Conservation (phyloP, 2,329 filamentous ascomycete species). For the Clonostachys solani region DNA sequence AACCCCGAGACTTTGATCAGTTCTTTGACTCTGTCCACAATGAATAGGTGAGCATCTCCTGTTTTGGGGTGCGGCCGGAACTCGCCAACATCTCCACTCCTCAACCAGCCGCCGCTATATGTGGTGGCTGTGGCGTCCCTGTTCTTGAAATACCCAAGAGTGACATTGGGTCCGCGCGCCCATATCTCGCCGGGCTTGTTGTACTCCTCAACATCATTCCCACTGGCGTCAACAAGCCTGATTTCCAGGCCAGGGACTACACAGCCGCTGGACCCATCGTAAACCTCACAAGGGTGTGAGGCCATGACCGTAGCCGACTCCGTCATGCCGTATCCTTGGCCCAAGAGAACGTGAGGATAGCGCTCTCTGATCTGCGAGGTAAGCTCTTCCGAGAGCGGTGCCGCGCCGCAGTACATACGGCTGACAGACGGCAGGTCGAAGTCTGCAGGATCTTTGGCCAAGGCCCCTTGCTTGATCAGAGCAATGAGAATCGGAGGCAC, state of each 20-base stretch:
- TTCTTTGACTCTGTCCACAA: conserved; percentile 77
- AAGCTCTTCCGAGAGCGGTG: conserved; percentile 1
- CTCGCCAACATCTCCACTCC: conserved; percentile 66
- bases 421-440: background rate
- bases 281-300: conserved; percentile 1
- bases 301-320: conserved; percentile 2
- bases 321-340: conserved; percentile 4
- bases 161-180: conserved; percentile 67
- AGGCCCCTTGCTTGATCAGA: conserved; percentile 68
- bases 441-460: conserved; percentile 31
- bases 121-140: conserved; percentile 52
- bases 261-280: conserved; percentile 3
- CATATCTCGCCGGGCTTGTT: conserved; percentile 55
- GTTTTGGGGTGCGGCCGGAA: conserved; percentile 55
- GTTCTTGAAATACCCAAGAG: conserved; percentile 57
- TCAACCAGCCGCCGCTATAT: conserved; percentile 61
- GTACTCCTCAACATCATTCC: conserved; percentile 24
- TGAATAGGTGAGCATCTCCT: conserved; percentile 60
- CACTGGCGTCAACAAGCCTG: conserved; percentile 25
- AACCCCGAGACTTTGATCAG: conserved; percentile 53
- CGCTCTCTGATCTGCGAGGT: background rate
- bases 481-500: conserved; percentile 75
- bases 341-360: conserved; percentile 1
- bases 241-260: conserved; percentile 1
- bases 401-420: conserved; percentile 3